Base-by-base conservation (phyloP, 208 protist species). In the Trypanosoma rangeli region DNA sequence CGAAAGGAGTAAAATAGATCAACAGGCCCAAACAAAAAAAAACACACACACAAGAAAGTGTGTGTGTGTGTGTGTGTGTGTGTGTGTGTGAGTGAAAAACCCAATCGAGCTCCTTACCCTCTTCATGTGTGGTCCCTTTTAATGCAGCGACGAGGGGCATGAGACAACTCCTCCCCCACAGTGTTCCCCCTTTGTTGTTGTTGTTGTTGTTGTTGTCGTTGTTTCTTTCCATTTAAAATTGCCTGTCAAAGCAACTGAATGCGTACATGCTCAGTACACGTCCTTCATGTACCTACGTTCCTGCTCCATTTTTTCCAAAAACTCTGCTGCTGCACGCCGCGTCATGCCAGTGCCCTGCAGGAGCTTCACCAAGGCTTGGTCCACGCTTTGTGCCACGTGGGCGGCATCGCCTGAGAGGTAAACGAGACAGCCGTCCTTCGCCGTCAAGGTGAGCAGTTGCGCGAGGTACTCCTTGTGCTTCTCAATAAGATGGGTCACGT, bases 351-450 rank as follows among this genome's bases (percentile, higher is more conserved):
- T 85, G 28, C 87, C 64, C 37, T 94, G 70, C 22, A 98, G 68
- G 31, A 95, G 55, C 15, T 82, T 64, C 9, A 86, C 22, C 3
- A 99, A 76, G 7, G 90, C 75, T 1, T 79, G 64, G 60, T 98
- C 90, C 10, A 99, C 96, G 57, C 95, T 90, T 60, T 85, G 83
- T 3, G 96, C 94, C 96, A 98, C 98, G 53, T 78, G 65, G 16
- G 84, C 83, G 0, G 94, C 97, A 60, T 99, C 94, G 48, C 93
- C 92, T 55, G 89, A 97, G 12, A 98, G 70, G 73, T 94, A 98
- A 28, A 98, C 24, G 42, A 90, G 44, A 31, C 85, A 84, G 13
- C 75, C 83, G 46, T 68, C 82, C 12, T 69, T 72, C 20, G 31
- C 28, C 20, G 58, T 76, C 52, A 46, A 80, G 20, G 59, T 86